These are phyloP conservation scores for Penicillium sp. DNA, from an alignment of 2,329 filamentous ascomycete species.

Conservation along the genomic window DNA sequence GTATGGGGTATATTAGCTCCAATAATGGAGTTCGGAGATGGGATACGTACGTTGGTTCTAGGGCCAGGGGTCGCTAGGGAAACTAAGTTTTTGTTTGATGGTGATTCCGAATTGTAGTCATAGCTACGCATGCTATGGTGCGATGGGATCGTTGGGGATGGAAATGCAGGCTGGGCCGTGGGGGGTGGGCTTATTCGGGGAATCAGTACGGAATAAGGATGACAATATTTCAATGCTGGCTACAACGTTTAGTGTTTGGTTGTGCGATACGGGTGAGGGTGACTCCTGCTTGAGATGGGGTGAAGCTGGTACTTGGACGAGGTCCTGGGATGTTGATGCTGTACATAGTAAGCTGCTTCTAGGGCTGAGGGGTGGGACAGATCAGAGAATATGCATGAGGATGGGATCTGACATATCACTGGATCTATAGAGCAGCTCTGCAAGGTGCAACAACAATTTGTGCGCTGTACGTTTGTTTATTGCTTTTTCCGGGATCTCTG, in stretches of 20 bases:
- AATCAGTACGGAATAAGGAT: not conserved
- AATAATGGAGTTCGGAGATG: not conserved
- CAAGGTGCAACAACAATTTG: not conserved
- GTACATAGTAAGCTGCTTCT: not conserved
- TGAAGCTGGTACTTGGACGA: not conserved
- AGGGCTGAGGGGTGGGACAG: constrained; percentile 3
- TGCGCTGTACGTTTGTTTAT: not conserved
- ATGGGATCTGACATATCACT: constrained; percentile 18
- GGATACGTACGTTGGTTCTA: not conserved
- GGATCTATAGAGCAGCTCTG: not conserved
- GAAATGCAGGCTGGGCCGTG: not conserved
- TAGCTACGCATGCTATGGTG: not conserved
- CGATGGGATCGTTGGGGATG: not conserved
- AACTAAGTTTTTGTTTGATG: constrained; percentile 1
- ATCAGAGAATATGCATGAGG: constrained; percentile 11
- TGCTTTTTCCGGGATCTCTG: not conserved
- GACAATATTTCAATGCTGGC: not conserved
- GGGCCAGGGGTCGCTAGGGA: not conserved
- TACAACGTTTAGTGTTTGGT: not conserved
- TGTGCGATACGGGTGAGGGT: not conserved
- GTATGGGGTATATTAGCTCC: not conserved
- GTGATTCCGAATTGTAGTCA: not conserved
- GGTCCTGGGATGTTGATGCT: not conserved
- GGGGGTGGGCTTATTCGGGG: not conserved
- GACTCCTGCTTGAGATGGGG: not conserved